These are phyloP conservation scores for Alternaria consortialis DNA, from an alignment of 2,329 filamentous ascomycete species.

Conservation along the genomic window DNA sequence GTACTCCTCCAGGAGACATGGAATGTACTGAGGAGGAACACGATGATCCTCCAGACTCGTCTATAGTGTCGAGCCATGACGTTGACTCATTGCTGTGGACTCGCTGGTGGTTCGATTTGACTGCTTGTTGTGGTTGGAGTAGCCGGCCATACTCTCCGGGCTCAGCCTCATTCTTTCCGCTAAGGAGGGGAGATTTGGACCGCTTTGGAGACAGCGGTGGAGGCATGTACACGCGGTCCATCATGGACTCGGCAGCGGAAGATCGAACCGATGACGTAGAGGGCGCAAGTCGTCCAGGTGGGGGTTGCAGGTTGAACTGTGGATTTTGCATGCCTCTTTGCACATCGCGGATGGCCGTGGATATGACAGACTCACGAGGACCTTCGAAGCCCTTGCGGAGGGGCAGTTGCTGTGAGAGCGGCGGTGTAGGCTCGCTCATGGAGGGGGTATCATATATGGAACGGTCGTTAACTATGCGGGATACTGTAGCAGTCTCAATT, in stretches of 20 bases:
- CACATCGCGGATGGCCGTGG: conserved; percentile 54
- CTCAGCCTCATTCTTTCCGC: conserved; percentile 30
- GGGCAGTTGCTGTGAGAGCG: conserved; percentile 39
- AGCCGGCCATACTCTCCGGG: conserved; percentile 27
- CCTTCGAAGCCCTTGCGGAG: conserved; percentile 42
- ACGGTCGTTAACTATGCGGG: conserved; percentile 60
- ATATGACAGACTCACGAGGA: conserved; percentile 51
- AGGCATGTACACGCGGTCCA: conserved; percentile 71
- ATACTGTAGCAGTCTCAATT: conserved; percentile 63
- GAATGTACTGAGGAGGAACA: conserved; percentile 80
- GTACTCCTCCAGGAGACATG: conserved; percentile 74
- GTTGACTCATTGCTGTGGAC: conserved; percentile 80
- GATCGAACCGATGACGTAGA: conserved; percentile 21
- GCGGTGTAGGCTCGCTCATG: conserved; percentile 30
- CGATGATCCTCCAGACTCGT: conserved; percentile 85
- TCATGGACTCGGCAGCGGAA: conserved; percentile 56
- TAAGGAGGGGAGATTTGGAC: conserved; percentile 57
- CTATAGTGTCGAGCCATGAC: conserved; percentile 93
- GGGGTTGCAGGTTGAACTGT: conserved; percentile 47
- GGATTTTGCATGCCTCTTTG: conserved; percentile 45
- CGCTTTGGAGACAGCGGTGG: conserved; percentile 75
- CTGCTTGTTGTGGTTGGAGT: conserved; percentile 34
- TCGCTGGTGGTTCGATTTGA: conserved; percentile 47
- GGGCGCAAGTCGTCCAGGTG: conserved; percentile 41
- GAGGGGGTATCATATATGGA: conserved; percentile 34